Conservation (phyloP, 2,329 filamentous ascomycete genomes). For the Fusarium tuaranense region DNA sequence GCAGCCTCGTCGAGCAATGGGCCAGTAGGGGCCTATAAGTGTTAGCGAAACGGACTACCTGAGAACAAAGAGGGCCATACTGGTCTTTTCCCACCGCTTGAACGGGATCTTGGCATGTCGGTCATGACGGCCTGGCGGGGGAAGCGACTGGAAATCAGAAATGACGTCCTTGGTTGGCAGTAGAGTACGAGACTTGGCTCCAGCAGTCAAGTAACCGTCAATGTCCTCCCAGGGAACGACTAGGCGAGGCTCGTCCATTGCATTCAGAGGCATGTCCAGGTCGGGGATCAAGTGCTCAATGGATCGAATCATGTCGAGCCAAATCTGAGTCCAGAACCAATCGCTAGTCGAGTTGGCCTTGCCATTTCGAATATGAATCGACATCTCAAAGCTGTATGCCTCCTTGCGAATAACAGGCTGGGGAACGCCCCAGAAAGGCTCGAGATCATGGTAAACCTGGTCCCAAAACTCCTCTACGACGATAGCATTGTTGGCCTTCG, state of each 20-base stretch:
- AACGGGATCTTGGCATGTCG: conserved; percentile 49
- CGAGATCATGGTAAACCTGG: conserved; percentile 71
- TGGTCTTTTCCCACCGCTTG: conserved; percentile 64
- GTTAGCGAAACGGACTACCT: conserved; percentile 7
- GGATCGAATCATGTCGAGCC: conserved; percentile 64
- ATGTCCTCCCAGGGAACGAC: conserved; percentile 74
- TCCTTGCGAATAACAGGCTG: conserved; percentile 62
- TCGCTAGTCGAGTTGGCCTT: conserved; percentile 63
- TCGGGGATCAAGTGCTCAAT: conserved; percentile 71
- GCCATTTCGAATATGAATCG: conserved; percentile 67
- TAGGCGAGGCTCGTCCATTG: conserved; percentile 75
- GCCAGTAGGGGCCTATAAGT: conserved; percentile 64
- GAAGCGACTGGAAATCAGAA: conserved; percentile 57
- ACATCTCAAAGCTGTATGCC: conserved; percentile 68
- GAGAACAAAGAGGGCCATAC: conserved; percentile 48
- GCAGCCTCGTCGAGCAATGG: conserved; percentile 69
- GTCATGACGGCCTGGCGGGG: conserved; percentile 52
- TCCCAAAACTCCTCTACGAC: conserved; percentile 74
- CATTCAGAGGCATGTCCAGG: conserved; percentile 75
- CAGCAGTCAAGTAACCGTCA: conserved; percentile 63
- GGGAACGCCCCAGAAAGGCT: conserved; percentile 67
- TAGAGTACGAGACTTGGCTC: conserved; percentile 60
- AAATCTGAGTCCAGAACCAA: conserved; percentile 70
- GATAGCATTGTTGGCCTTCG: conserved; percentile 62
- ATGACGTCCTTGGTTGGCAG: conserved; percentile 58